Base-by-base conservation (phyloP, 1,284 basidiomycete species). In the Apiotrichum gamsii region DNA sequence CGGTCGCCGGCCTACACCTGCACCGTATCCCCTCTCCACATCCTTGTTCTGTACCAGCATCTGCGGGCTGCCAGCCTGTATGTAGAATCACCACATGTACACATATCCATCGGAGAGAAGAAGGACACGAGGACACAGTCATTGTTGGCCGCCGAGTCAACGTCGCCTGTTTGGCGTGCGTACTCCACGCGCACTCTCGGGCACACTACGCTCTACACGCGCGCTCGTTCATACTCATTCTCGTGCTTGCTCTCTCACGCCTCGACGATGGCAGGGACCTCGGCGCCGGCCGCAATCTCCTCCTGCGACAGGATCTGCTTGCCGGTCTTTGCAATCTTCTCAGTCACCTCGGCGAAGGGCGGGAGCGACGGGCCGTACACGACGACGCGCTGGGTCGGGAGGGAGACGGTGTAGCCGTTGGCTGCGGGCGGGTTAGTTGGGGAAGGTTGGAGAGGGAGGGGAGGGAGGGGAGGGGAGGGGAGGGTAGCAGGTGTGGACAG, bases 301-400 rank as follows among this genome's bases (percentile, higher is more conserved):
- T 61, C 58, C 49, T 65, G 58, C 18, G 34, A 20, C 15, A 57
- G 46, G 24, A 70, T 66, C 58, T 62, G 55, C 54, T 73, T 73
- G 30, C 71, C 71, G 3, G 71, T 73, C 64, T 73, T 73, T 16
- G 58, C 59, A 47, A 72, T 71, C 59, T 70, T 70, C 30, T 62
- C 64, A 11, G 64, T 67, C 15, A 72, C 51, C 2, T 57, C 55
- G 15, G 68, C 65, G 34, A 71, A 67, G 15, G 59, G 52, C 8
- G 69, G 69, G 1, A 72, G 51, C 18, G 51, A 47, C 11, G 65
- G 63, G 39, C 71, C 71, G 66, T 67, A 73, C 30, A 73, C 63
- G 36, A 67, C 50, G 18, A 67, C 70, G 16, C 59, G 60, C 44
- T 73, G 69, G 24, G 54, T 60, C 13, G 55, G 42, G 24, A 73